These are phyloP conservation scores for Punctularia strigosozonata DNA, from an alignment of 768 basidiomycete species.

Conservation along the genomic window DNA sequence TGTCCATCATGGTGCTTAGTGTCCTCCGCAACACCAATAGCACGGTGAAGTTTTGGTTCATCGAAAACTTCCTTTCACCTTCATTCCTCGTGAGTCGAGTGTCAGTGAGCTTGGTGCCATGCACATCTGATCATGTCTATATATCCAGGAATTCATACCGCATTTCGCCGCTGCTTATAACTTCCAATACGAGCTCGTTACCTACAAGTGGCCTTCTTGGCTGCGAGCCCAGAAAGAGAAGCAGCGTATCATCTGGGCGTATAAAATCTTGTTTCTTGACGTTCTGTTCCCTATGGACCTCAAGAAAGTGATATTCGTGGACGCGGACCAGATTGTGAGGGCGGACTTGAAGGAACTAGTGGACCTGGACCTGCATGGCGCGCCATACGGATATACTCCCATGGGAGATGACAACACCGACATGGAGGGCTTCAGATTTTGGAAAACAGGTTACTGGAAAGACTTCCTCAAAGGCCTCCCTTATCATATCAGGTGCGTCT, in stretches of 20 bases:
- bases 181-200: constrained; percentile 95
- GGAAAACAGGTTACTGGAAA: constrained; percentile 96
- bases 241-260: constrained; percentile 97
- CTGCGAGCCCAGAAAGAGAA: constrained; percentile 95
- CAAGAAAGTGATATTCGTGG: constrained; percentile 98
- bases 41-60: constrained; percentile 99
- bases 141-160: constrained; percentile 78
- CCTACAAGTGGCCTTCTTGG: constrained; percentile 99
- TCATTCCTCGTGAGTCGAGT: constrained; percentile 77
- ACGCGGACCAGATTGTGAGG: constrained; percentile 95
- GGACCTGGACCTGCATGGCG: constrained; percentile 85
- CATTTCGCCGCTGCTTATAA: constrained; percentile 83
- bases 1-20: constrained; percentile 95
- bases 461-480: constrained; percentile 74
- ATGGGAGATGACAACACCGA: constrained; percentile 94
- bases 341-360: constrained; percentile 92
- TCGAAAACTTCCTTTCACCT: constrained; percentile 97
- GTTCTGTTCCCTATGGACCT: constrained; percentile 98
- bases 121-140: constrained; percentile 1
- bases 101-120: background rate
- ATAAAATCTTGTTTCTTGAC: constrained; percentile 98
- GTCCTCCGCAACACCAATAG: constrained; percentile 90
- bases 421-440: constrained; percentile 98
- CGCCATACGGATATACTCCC: constrained; percentile 92
- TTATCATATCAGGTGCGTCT: constrained; percentile 85